These are phyloP conservation scores for Tetrahymena thermophila DNA, from an alignment of 73 alveolate genomes.

Conservation along the genomic window DNA sequence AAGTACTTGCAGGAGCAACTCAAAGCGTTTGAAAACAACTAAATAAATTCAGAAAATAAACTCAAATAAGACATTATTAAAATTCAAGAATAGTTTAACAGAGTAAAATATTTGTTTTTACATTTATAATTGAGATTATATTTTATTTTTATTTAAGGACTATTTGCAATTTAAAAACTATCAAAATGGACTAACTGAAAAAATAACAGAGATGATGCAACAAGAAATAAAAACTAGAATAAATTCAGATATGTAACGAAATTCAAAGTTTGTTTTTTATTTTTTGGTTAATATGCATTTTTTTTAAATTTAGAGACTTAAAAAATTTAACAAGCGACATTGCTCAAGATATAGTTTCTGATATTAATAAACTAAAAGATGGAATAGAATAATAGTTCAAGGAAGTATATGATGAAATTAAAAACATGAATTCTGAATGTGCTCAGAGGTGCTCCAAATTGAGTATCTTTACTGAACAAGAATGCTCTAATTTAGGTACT, in stretches of 20 bases:
- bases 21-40: neutral
- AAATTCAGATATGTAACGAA: slow-evolving; percentile 1
- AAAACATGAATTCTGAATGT: slow-evolving; percentile 9
- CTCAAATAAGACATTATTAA: neutral
- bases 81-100: neutral
- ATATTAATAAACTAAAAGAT: slow-evolving; percentile 30
- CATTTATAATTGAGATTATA: neutral
- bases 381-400: slow-evolving; percentile 3
- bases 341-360: slow-evolving; percentile 29
- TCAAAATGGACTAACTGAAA: slow-evolving; percentile 16
- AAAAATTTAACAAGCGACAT: slow-evolving; percentile 29
- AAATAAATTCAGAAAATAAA: neutral
- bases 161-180: slow-evolving; percentile 11
- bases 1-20: neutral
- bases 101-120: neutral
- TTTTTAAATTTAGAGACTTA: neutral
- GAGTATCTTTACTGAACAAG: slow-evolving; percentile 16
- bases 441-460: slow-evolving; percentile 19
- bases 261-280: too few relatives aligned
- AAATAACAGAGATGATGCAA: slow-evolving; percentile 35
- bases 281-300: too few relatives aligned
- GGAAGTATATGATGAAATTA: neutral
- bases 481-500: slow-evolving; percentile 1
- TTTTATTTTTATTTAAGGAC: neutral
- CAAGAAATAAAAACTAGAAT: slow-evolving; percentile 27